These are phyloP conservation scores for Coelastrella sp. DNA, from an alignment of 139 green algal genomes.

Conservation along the genomic window DNA sequence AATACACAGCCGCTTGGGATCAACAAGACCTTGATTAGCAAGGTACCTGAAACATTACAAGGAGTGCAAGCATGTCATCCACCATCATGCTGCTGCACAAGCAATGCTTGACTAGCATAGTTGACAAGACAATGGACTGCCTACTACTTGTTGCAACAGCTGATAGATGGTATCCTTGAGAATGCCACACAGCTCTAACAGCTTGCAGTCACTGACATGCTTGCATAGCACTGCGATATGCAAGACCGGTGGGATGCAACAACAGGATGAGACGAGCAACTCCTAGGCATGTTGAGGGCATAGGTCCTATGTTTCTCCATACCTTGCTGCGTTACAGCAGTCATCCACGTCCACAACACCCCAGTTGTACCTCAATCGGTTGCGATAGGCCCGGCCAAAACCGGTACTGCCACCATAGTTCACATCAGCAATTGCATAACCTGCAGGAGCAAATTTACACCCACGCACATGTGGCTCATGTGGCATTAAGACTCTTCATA, in stretches of 20 bases:
- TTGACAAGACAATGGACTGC: too few species aligned
- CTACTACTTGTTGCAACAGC: too few species aligned
- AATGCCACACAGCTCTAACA: too few species aligned
- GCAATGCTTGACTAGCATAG: too few species aligned
- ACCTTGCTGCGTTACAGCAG: conserved; percentile 67
- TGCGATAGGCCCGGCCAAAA: conserved; percentile 78
- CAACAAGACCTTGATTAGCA: conserved; percentile 59
- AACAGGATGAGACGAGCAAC: too few species aligned
- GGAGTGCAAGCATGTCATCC: too few species aligned
- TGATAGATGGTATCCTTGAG: too few species aligned
- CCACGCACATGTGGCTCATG: background rate
- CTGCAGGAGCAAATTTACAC: conserved; percentile 21
- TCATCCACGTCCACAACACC: conserved; percentile 85
- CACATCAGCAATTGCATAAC: conserved; percentile 79
- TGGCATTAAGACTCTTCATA: background rate
- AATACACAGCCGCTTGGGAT: conserved; percentile 73
- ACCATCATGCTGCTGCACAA: too few species aligned
- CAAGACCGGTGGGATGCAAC: too few species aligned
- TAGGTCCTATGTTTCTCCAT: background rate
- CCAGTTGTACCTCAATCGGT: conserved; percentile 71
- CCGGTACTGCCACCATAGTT: conserved; percentile 81
- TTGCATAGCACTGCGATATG: too few species aligned
- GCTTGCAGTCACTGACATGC: too few species aligned
- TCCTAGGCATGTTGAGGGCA: background rate
- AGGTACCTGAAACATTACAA: conserved; percentile 31